Conservation (phyloP, 2,329 filamentous ascomycete species). For the Dryadomyces quercivorus region DNA sequence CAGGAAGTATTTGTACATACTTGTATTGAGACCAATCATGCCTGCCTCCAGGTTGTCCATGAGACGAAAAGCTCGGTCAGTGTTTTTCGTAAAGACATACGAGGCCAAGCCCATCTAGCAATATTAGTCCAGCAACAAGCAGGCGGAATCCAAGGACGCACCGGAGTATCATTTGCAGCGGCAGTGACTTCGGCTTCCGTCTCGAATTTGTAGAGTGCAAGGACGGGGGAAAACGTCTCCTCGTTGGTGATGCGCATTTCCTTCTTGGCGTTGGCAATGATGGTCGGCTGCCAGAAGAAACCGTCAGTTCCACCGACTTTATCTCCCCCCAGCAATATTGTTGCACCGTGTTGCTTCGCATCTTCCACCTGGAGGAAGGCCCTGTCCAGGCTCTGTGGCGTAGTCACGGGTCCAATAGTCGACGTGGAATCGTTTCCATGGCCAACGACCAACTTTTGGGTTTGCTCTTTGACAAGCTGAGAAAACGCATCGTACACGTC, state of each 20-base stretch:
- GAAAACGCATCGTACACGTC: conserved; percentile 43
- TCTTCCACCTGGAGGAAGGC: conserved; percentile 4
- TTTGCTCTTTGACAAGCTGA: conserved; percentile 6
- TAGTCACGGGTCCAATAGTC: no score
- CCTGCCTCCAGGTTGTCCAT: conserved; percentile 45
- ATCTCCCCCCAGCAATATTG: conserved; percentile 31
- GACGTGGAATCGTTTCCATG: background rate
- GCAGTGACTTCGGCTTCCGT: conserved; percentile 19
- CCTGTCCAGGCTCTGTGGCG: no score
- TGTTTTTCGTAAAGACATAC: conserved; percentile 18
- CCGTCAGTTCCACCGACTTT: conserved; percentile 39
- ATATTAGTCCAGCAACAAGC: no score
- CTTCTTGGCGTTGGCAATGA: conserved; percentile 40
- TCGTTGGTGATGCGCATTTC: conserved; percentile 13
- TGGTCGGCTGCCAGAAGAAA: conserved; percentile 62
- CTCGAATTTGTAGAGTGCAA: conserved; percentile 14
- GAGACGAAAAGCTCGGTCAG: conserved; percentile 25
- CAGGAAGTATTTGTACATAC: background rate
- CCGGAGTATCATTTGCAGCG: background rate
- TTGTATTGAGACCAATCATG: conserved; percentile 36
- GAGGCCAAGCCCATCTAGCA: conserved; percentile 4
- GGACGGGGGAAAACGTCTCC: conserved; percentile 14
- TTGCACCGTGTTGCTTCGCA: conserved; percentile 13
- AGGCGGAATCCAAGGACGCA: no score
- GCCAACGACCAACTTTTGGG: conserved; percentile 30